phyloP scores from a whole-genome alignment of 345 rosid species.

The Schrenkiella parvula region DNA sequence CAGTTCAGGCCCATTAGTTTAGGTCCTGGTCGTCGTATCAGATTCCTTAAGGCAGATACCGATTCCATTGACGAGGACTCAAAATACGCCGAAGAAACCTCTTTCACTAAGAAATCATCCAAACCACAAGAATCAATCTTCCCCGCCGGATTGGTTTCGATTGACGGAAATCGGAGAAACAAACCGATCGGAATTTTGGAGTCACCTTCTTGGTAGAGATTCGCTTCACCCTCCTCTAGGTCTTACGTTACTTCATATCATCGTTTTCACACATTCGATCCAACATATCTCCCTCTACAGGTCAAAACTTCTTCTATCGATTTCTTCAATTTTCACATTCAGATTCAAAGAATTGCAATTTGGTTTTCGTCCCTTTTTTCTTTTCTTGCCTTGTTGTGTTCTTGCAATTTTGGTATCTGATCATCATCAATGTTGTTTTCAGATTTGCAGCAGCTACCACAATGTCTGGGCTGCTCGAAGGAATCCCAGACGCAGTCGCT shows the following conservation, averaged over 20 bases:
- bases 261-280: background rate
- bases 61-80: slow-evolving; percentile 5
- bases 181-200: background rate
- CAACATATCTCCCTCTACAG: background rate
- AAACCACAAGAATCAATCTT: background rate
- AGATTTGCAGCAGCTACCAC: background rate
- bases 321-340: background rate
- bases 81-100: slow-evolving; percentile 16
- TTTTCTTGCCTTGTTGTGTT: background rate
- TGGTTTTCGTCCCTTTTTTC: background rate
- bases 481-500: slow-evolving; percentile 90
- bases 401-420: background rate
- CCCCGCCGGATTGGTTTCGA: background rate
- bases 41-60: slow-evolving; percentile 11
- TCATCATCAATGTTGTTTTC: background rate
- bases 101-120: slow-evolving; percentile 3
- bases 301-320: background rate
- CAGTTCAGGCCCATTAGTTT: background rate
- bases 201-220: background rate
- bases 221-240: background rate
- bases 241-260: background rate
- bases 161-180: background rate
- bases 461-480: slow-evolving; percentile 90
- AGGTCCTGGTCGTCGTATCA: background rate
- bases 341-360: background rate